Percentiles rank a stretch among this genome's conserved stretches.
Evolutionary conservation across 305 asterid genomes (phyloP).

Genomic region (Fraxinus floribunda): DNA sequence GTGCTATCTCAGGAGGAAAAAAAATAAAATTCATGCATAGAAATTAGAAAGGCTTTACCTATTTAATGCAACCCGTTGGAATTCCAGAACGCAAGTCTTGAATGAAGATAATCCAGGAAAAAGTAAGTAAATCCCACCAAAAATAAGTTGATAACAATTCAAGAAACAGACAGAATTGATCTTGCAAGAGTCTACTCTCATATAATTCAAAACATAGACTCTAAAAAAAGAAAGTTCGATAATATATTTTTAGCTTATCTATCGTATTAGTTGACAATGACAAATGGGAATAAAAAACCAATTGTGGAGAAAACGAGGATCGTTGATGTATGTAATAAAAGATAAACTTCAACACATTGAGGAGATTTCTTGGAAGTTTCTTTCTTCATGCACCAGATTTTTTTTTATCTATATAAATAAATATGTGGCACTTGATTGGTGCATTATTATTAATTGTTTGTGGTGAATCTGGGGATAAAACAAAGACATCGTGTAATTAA

Average conservation of each 20-base stretch:
- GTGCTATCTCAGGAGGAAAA: constrained; percentile 2
- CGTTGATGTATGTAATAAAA: constrained; percentile 10
- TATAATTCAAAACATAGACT: constrained; percentile 3
- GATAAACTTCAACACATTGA: constrained; percentile 13
- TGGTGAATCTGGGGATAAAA: neutral
- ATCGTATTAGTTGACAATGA: neutral
- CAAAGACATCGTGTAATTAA: neutral
- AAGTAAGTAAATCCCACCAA: constrained; percentile 15
- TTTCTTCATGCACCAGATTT: constrained; percentile 31
- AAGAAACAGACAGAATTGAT: constrained; percentile 12
- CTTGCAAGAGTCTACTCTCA: constrained; percentile 26
- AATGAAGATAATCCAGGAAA: constrained; percentile 1
- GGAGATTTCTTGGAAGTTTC: constrained; percentile 42
- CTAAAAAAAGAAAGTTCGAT: neutral
- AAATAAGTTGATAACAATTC: neutral
- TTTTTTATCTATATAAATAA: neutral
- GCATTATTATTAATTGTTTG: neutral
- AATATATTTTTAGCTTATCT: neutral
- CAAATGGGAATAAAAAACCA: constrained; percentile 12
- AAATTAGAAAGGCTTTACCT: constrained; percentile 16
- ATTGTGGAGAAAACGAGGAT: constrained; percentile 27
- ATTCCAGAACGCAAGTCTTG: constrained; percentile 5
- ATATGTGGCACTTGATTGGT: neutral
- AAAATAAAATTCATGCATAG: neutral
- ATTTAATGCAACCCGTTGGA: neutral